A percentile compares a stretch with the other conserved stretches of the same genome.
Evolutionary conservation across 2,329 filamentous ascomycete genomes (phyloP).

Genomic region (Xylariomycetidae sp.): DNA sequence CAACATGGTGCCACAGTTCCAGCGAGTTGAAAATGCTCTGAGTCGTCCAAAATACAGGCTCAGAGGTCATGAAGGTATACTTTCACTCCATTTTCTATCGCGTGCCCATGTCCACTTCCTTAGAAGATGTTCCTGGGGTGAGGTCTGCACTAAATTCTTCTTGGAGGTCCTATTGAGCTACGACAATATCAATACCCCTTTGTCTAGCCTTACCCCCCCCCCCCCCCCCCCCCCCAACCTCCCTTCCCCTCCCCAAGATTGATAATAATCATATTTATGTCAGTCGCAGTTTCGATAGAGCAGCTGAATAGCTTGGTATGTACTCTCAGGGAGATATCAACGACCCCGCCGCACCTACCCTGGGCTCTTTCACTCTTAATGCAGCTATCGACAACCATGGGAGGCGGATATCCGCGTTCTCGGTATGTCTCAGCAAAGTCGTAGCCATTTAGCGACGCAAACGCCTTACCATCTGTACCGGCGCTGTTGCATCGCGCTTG

Average conservation of each 20-base stretch:
- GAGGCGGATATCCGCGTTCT: conserved; percentile 19
- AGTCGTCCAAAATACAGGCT: conserved; percentile 4
- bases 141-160: no score
- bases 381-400: conserved; percentile 20
- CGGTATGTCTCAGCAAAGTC: conserved; percentile 21
- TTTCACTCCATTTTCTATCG: no score
- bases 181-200: conserved; percentile 8
- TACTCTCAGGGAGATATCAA: conserved; percentile 22
- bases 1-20: conserved; percentile 29
- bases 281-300: conserved; percentile 16
- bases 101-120: no score
- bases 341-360: conserved; percentile 19
- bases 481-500: conserved; percentile 23
- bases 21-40: conserved; percentile 22
- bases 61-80: conserved; percentile 24
- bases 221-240: no score
- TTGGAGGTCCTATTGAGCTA: conserved; percentile 14
- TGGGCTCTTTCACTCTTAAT: conserved; percentile 25
- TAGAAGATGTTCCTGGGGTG: no score
- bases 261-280: no score
- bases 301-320: conserved; percentile 21
- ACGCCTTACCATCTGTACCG: conserved; percentile 26
- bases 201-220: no score
- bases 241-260: no score
- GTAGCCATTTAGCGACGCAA: conserved; percentile 13